Percentiles rank a stretch among this genome's conserved stretches.
These are phyloP conservation scores for Penicillium sp. DNA, from an alignment of 2,329 filamentous ascomycete species.

Conservation along the genomic window DNA sequence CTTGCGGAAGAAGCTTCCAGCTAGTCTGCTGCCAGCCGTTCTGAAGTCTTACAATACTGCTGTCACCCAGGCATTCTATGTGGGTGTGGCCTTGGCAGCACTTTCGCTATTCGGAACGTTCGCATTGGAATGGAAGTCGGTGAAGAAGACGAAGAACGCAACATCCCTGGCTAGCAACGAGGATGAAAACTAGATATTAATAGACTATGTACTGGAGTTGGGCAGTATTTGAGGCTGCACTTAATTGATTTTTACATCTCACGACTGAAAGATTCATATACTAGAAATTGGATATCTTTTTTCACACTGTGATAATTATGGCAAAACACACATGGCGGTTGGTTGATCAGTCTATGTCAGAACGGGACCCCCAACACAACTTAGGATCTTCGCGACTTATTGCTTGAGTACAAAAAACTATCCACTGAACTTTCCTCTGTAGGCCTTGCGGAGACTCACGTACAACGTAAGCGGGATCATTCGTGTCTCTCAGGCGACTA, in stretches of 20 bases:
- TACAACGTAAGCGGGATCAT: background rate
- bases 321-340: too few relatives aligned
- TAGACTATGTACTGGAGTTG: too few relatives aligned
- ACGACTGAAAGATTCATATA: too few relatives aligned
- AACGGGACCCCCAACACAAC: too few relatives aligned
- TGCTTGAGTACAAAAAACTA: background rate
- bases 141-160: background rate
- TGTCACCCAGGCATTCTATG: background rate
- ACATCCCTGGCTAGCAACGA: background rate
- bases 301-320: too few relatives aligned
- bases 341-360: too few relatives aligned
- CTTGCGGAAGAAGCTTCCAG: background rate
- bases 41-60: background rate
- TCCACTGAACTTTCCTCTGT: too few relatives aligned
- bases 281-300: too few relatives aligned
- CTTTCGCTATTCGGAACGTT: background rate
- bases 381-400: too few relatives aligned
- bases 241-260: too few relatives aligned
- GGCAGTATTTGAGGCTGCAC: too few relatives aligned
- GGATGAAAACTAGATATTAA: background rate
- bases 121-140: constrained; percentile 1
- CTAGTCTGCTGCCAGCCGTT: background rate
- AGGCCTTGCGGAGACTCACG: too few relatives aligned
- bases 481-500: background rate
- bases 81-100: background rate